Base-by-base conservation (phyloP, 371 early-diverging fungal species). In the Mucor circinelloides region DNA sequence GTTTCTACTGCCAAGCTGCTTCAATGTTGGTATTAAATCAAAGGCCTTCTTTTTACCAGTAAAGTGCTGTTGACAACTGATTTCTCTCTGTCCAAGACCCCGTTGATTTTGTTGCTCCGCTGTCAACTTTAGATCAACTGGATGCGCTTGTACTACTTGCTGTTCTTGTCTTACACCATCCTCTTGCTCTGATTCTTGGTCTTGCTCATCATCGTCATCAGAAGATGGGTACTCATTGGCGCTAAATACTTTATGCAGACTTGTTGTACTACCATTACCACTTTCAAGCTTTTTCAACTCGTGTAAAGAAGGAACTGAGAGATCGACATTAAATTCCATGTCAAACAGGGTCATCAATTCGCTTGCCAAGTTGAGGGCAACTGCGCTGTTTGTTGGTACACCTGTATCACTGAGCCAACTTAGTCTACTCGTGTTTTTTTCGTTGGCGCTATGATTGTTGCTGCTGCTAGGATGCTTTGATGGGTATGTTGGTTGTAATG, bases 311-410 rank as follows among this genome's bases (percentile, higher is more conserved):
- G 48, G 60, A 2, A 60, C 15, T 6, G 71, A 61, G 2, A 77
- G 70, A 66, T 79, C 80, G 7, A 79, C 73, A 30, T 68, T 67
- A 36, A 80, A 80, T n/a, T 80, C 80, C 80, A 80, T 80, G 57
- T 80, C 77, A 66, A 80, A 80, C 10, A 80, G 40, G 17, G 66
- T 72, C 73, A 77, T 80, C 31, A 80, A 44, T 23, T 80, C 80
- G 23, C 66, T 71, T 23, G 80, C 80, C 23, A 76, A 56, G 48
- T 67, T 59, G 25, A 68, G 68, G n/a, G 75, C 60, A 6, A 63
- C 59, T 19, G 68, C 58, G 31, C 56, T 62, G 5, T 65, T 67
- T 7, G 70, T 56, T 6, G 57, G 31, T 2, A 71, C 62, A 32
- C 65, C 68, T 6, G 69, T 66, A 25, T 73, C 73, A 46, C 73